Percentiles rank a stretch among this genome's conserved stretches.
Conservation (phyloP, 352 stramenopile genomes). For the Saprolegnia parasitica region DNA sequence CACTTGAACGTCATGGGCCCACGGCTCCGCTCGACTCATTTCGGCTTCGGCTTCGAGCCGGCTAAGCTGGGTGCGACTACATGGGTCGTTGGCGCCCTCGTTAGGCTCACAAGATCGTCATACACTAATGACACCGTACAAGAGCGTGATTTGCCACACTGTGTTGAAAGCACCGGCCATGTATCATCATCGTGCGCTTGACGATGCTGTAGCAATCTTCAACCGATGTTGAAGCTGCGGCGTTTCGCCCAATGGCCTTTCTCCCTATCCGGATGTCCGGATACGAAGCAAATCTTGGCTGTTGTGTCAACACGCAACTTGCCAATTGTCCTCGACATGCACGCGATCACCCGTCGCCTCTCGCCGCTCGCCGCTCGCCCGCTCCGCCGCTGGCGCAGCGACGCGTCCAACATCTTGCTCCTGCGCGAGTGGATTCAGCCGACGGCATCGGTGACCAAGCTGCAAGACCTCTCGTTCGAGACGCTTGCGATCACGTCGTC, state of each 20-base stretch:
- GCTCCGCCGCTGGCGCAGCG: neutral
- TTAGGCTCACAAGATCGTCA: no score
- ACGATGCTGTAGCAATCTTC: no score
- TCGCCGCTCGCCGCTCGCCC: neutral
- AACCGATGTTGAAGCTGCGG: neutral
- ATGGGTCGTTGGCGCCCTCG: no score
- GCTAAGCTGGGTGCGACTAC: no score
- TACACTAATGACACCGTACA: no score
- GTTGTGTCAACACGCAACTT: slow-evolving; percentile 11
- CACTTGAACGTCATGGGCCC: no score
- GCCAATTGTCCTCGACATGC: neutral
- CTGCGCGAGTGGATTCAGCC: slow-evolving; percentile 10
- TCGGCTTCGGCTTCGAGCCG: no score
- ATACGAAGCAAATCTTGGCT: slow-evolving; percentile 1
- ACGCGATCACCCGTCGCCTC: neutral
- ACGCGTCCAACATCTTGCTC: slow-evolving; percentile 2
- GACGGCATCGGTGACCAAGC: slow-evolving; percentile 5
- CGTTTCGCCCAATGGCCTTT: neutral
- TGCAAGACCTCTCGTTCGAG: slow-evolving; percentile 17
- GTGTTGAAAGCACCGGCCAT: no score
- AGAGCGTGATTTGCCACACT: no score
- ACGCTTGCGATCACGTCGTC: slow-evolving; percentile 19
- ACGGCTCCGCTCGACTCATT: no score
- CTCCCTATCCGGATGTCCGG: neutral
- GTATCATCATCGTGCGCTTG: no score